Conservation (phyloP, 2,329 filamentous ascomycete genomes). For the Cercospora nicotianae region DNA sequence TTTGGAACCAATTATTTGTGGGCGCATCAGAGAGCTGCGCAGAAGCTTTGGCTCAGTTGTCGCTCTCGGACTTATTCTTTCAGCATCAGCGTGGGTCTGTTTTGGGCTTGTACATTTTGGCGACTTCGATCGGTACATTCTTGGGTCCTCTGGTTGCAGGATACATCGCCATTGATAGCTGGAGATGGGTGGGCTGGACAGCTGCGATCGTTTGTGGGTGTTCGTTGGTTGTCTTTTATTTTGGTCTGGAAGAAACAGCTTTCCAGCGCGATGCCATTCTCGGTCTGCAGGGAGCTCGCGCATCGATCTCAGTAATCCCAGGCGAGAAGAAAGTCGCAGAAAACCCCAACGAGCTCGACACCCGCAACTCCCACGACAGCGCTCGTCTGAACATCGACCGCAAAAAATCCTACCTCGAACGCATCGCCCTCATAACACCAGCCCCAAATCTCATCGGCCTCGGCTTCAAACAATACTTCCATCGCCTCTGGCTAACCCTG, state of each 20-base stretch:
- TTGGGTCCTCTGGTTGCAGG: slow-evolving; percentile 56
- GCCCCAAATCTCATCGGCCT: slow-evolving; percentile 56
- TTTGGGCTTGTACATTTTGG: slow-evolving; percentile 57
- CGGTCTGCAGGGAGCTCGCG: slow-evolving; percentile 20
- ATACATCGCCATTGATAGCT: slow-evolving; percentile 51
- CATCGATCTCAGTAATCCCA: neutral
- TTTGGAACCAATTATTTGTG: slow-evolving; percentile 59
- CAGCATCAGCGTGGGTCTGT: slow-evolving; percentile 58
- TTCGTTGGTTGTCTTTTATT: slow-evolving; percentile 52
- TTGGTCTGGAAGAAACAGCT: slow-evolving; percentile 56
- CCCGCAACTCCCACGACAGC: slow-evolving; percentile 13
- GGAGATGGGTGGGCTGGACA: slow-evolving; percentile 58
- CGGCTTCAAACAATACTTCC: slow-evolving; percentile 56
- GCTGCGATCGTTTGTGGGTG: slow-evolving; percentile 52
- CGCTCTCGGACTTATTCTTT: slow-evolving; percentile 59
- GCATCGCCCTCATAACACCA: slow-evolving; percentile 58
- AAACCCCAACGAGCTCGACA: neutral
- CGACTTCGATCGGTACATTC: slow-evolving; percentile 58
- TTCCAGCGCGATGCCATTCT: slow-evolving; percentile 49
- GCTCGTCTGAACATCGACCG: slow-evolving; percentile 19
- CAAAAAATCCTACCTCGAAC: slow-evolving; percentile 55
- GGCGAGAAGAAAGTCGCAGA: slow-evolving; percentile 23
- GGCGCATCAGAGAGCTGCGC: slow-evolving; percentile 59
- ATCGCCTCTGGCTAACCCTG: slow-evolving; percentile 56
- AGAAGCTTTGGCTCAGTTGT: slow-evolving; percentile 59